phyloP scores from a whole-genome alignment of 345 rosid species.

The Hibiscus trionum region DNA sequence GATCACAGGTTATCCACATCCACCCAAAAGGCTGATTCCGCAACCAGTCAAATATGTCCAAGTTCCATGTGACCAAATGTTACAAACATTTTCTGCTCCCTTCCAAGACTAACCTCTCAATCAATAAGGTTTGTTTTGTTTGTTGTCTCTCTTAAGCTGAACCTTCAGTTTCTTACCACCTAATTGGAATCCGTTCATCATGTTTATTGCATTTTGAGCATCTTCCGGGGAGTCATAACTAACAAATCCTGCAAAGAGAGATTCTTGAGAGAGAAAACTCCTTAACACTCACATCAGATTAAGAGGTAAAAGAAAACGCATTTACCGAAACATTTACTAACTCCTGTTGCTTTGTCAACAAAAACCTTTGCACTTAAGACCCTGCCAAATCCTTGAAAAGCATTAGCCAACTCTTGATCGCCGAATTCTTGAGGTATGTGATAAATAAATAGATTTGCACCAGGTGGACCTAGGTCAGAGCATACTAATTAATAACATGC shows the following conservation, averaged over 20 bases:
- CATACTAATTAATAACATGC: conserved; percentile 10
- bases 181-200: conserved; percentile 87
- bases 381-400: conserved; percentile 75
- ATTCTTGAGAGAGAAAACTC: conserved; percentile 3
- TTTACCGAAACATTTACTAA: conserved; percentile 99
- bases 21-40: conserved; percentile 28
- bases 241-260: conserved; percentile 73
- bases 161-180: conserved; percentile 97
- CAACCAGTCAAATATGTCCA: conserved; percentile 31
- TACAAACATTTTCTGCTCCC: conserved; percentile 41
- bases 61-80: conserved; percentile 32
- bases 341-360: conserved; percentile 93
- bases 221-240: conserved; percentile 78
- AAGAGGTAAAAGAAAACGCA: background rate
- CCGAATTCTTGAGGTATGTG: conserved; percentile 97
- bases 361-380: conserved; percentile 93
- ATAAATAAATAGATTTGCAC: conserved; percentile 92
- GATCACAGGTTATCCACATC: conserved; percentile 21
- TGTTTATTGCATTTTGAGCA: conserved; percentile 72
- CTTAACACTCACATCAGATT: background rate
- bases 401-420: conserved; percentile 85
- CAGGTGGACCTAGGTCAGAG: conserved; percentile 74
- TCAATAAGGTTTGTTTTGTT: conserved; percentile 61
- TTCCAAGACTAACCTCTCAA: conserved; percentile 34
- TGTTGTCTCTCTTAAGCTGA: conserved; percentile 97